These are phyloP conservation scores for Termitomyces sp. DNA, from an alignment of 768 basidiomycete species.

Conservation along the genomic window DNA sequence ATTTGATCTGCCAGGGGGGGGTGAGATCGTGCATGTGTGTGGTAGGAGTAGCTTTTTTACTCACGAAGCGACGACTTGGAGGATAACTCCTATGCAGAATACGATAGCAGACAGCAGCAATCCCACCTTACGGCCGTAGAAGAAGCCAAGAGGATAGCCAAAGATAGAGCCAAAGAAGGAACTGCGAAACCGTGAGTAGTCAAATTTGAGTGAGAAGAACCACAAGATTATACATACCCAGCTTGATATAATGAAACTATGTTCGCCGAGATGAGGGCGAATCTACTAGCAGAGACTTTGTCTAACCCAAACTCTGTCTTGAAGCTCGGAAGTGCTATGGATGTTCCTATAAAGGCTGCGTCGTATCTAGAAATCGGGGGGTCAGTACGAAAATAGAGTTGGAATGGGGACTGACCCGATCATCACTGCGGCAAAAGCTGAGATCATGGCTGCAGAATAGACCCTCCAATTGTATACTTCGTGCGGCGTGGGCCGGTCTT, in stretches of 20 bases:
- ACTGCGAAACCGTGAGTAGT: slow-evolving; percentile 9
- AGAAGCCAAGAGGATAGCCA: slow-evolving; percentile 32
- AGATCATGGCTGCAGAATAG: slow-evolving; percentile 26
- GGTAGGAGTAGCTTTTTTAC: slow-evolving; percentile 4
- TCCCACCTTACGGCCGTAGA: slow-evolving; percentile 29
- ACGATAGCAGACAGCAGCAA: slow-evolving; percentile 26
- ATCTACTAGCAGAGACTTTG: slow-evolving; percentile 21
- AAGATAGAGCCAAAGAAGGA: slow-evolving; percentile 35
- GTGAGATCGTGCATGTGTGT: background rate
- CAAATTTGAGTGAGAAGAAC: background rate
- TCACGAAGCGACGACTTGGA: slow-evolving; percentile 28
- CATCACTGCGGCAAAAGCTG: slow-evolving; percentile 33
- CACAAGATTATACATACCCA: slow-evolving; percentile 19
- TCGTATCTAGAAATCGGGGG: slow-evolving; percentile 23
- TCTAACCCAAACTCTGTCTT: slow-evolving; percentile 36
- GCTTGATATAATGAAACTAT: slow-evolving; percentile 43
- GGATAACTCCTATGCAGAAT: slow-evolving; percentile 33
- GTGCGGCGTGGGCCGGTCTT: slow-evolving; percentile 19
- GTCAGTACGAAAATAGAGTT: background rate
- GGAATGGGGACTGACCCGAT: slow-evolving; percentile 23
- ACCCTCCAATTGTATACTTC: slow-evolving; percentile 37
- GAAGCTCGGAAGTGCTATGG: slow-evolving; percentile 36
- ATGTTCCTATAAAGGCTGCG: slow-evolving; percentile 41
- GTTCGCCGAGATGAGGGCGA: slow-evolving; percentile 33
- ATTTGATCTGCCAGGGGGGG: slow-evolving; percentile 11